phyloP scores from a whole-genome alignment of 768 basidiomycete genomes.

The Clitopilus hobsonii region DNA sequence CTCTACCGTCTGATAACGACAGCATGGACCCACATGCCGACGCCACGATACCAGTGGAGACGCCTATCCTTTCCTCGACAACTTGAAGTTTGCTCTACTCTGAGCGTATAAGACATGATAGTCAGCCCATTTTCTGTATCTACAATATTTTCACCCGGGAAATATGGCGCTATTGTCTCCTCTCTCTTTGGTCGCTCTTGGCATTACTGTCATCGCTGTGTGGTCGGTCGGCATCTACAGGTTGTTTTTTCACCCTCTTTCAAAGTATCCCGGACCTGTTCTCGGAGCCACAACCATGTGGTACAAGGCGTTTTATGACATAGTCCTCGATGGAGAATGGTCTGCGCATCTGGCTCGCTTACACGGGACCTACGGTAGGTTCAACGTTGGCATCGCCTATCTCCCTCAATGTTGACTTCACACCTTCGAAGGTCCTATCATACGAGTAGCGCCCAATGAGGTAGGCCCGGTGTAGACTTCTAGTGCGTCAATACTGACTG shows the following conservation, averaged over 20 bases:
- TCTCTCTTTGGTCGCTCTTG: background rate
- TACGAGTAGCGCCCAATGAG: constrained; percentile 35
- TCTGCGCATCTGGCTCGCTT: constrained; percentile 28
- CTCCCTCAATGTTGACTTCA: background rate
- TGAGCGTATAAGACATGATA: background rate
- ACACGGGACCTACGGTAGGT: constrained; percentile 32
- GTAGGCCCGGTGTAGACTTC: constrained; percentile 17
- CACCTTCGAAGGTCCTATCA: constrained; percentile 25
- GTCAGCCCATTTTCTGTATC: background rate
- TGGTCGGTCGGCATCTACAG: constrained; percentile 7
- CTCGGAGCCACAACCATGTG: constrained; percentile 27
- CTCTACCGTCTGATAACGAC: background rate
- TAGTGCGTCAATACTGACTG: background rate
- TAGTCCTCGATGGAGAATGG: constrained; percentile 32
- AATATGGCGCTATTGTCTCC: background rate
- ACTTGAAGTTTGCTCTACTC: background rate
- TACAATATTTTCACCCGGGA: background rate
- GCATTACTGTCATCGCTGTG: background rate
- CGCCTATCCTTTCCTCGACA: background rate
- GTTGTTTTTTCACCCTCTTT: constrained; percentile 22
- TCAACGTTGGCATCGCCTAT: background rate
- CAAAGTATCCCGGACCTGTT: constrained; percentile 26
- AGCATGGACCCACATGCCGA: background rate
- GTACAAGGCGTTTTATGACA: constrained; percentile 30
- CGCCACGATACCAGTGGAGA: background rate